Percentiles rank a stretch among this genome's conserved stretches.
Conservation (phyloP, 768 basidiomycete genomes). For the Coprinopsis strossmayeri region DNA sequence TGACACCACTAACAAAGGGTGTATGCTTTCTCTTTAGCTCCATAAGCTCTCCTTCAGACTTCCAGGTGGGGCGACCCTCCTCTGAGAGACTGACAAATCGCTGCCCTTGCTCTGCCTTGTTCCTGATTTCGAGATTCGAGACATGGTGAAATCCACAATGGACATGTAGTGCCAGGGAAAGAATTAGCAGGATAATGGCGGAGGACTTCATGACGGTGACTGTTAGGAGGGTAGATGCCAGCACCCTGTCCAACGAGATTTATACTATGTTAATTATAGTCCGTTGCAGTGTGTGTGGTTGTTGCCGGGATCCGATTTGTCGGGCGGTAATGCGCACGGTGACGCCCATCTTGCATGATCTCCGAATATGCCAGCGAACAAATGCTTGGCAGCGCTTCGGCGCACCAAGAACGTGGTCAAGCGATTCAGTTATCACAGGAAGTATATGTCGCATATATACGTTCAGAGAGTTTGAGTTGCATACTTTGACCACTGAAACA, state of each 20-base stretch:
- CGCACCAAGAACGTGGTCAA: not conserved
- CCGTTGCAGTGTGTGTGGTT: too few relatives aligned
- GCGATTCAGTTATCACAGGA: too few relatives aligned
- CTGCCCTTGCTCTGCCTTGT: conserved; percentile 27
- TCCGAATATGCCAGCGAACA: not conserved
- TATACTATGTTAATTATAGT: too few relatives aligned
- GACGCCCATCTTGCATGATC: not conserved
- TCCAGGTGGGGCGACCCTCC: conserved; percentile 33
- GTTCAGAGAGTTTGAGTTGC: too few relatives aligned
- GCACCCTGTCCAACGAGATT: too few relatives aligned
- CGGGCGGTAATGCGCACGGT: too few relatives aligned
- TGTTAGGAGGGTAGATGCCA: too few relatives aligned
- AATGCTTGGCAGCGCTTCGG: not conserved
- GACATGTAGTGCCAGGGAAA: not conserved
- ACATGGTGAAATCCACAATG: conserved; percentile 18
- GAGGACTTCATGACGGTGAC: too few relatives aligned
- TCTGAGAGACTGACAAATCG: conserved; percentile 32
- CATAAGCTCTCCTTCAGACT: conserved; percentile 31
- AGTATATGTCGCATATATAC: too few relatives aligned
- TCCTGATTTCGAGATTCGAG: conserved; percentile 23
- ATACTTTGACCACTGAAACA: not conserved
- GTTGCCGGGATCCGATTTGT: too few relatives aligned
- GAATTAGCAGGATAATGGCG: too few relatives aligned
- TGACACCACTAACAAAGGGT: not conserved
- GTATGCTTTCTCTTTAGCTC: conserved; percentile 15